Evolutionary conservation across 768 basidiomycete species (phyloP).

Genomic region (Lepiota brunneoincarnata): DNA sequence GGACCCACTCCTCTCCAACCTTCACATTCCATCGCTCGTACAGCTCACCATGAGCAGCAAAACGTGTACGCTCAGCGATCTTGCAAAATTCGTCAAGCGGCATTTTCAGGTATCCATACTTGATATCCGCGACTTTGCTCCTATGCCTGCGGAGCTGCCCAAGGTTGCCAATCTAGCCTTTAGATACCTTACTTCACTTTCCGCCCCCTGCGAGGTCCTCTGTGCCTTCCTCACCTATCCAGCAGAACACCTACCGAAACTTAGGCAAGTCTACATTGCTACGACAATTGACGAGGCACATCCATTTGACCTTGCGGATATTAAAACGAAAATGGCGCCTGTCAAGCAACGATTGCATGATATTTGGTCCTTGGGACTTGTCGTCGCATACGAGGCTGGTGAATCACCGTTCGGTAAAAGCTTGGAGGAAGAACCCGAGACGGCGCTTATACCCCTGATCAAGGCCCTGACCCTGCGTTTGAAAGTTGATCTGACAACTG

Average conservation of each 20-base stretch:
- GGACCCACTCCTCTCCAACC: slow-evolving; percentile 9
- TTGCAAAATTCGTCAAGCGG: slow-evolving; percentile 8
- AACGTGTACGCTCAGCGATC: slow-evolving; percentile 8
- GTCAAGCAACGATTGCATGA: not conserved
- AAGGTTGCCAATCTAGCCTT: slow-evolving; percentile 6
- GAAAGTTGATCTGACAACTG: slow-evolving; percentile 1
- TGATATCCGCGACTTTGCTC: slow-evolving; percentile 10
- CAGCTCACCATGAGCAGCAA: slow-evolving; percentile 6
- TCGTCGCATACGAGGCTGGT: slow-evolving; percentile 5
- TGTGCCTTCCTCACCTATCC: slow-evolving; percentile 6
- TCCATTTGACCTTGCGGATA: slow-evolving; percentile 3
- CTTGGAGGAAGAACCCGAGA: not conserved
- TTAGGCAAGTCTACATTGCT: slow-evolving; percentile 5
- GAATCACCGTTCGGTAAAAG: slow-evolving; percentile 9
- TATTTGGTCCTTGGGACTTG: not conserved
- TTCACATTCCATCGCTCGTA: slow-evolving; percentile 5
- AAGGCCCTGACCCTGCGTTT: slow-evolving; percentile 5
- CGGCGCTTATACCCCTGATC: not conserved
- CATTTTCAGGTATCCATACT: slow-evolving; percentile 9
- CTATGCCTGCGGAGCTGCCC: slow-evolving; percentile 7
- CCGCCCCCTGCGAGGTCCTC: slow-evolving; percentile 2
- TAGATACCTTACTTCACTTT: not conserved
- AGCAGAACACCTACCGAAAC: not conserved
- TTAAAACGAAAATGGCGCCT: not conserved
- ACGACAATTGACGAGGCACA: not conserved